phyloP scores from a whole-genome alignment of 208 protist species.

The Leishmania gerbilli region DNA sequence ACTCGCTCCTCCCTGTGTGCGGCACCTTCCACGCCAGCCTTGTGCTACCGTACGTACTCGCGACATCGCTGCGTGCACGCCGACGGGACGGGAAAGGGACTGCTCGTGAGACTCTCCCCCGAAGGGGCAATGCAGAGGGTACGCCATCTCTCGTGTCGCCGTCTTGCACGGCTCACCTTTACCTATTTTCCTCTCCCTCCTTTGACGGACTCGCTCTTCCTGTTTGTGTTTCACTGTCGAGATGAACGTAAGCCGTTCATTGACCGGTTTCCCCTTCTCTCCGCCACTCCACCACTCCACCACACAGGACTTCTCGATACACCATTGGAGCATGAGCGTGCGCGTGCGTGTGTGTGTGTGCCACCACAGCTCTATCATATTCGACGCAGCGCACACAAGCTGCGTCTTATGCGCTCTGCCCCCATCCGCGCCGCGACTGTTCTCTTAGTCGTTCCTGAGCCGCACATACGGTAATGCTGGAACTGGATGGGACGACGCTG shows the following conservation, averaged over 20 bases:
- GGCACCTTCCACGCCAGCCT: not conserved
- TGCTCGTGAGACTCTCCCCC: not conserved
- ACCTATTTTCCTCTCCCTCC: not conserved
- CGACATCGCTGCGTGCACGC: not conserved
- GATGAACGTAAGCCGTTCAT: not conserved
- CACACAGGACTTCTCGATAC: not conserved
- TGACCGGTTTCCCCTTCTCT: not conserved
- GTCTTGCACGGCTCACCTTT: not conserved
- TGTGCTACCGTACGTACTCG: not conserved
- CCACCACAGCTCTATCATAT: not conserved
- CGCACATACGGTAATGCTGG: slow-evolving; percentile 38
- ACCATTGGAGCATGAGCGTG: not conserved
- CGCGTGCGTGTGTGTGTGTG: not conserved
- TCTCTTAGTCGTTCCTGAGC: not conserved
- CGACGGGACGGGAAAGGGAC: not conserved
- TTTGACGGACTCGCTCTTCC: not conserved
- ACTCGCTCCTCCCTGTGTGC: not conserved
- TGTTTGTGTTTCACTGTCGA: too few species aligned
- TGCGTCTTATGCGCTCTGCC: not conserved
- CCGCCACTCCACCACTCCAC: not conserved
- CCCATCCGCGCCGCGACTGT: not conserved
- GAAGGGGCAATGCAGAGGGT: not conserved
- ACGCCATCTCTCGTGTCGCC: not conserved
- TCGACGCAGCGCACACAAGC: not conserved
- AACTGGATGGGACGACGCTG: slow-evolving; percentile 57